Percentiles rank a stretch among this genome's conserved stretches.
Conservation (phyloP, 345 rosid genomes). For the Corymbia maculata region DNA sequence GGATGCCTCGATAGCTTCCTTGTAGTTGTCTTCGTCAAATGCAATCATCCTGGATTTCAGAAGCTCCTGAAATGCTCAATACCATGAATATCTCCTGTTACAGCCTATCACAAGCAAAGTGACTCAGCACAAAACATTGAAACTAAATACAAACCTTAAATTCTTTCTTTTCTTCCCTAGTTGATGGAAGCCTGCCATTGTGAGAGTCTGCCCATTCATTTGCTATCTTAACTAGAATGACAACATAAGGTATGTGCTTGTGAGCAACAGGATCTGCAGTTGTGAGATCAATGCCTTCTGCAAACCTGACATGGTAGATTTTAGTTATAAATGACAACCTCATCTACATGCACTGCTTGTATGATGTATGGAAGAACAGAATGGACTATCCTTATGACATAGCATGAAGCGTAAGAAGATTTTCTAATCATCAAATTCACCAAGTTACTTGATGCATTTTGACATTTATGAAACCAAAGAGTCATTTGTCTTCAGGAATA, state of each 20-base stretch:
- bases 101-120: conserved; percentile 2
- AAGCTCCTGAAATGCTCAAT: conserved; percentile 51
- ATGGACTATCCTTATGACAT: background rate
- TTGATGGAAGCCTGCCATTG: conserved; percentile 63
- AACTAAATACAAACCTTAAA: conserved; percentile 51
- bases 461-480: background rate
- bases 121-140: background rate
- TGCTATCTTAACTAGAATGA: conserved; percentile 79
- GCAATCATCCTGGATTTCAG: conserved; percentile 64
- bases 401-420: background rate
- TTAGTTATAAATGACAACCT: background rate
- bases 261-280: conserved; percentile 72
- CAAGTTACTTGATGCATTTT: background rate
- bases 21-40: conserved; percentile 84
- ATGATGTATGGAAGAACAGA: background rate
- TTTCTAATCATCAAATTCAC: background rate
- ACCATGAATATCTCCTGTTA: background rate
- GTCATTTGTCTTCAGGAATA: background rate
- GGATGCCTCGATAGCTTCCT: conserved; percentile 86
- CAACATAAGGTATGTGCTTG: conserved; percentile 87
- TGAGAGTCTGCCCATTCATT: conserved; percentile 78
- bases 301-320: conserved; percentile 36
- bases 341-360: background rate
- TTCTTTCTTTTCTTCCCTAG: conserved; percentile 82
- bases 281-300: conserved; percentile 65